Conservation (phyloP, 2,329 filamentous ascomycete genomes). For the Diatrype stigma region DNA sequence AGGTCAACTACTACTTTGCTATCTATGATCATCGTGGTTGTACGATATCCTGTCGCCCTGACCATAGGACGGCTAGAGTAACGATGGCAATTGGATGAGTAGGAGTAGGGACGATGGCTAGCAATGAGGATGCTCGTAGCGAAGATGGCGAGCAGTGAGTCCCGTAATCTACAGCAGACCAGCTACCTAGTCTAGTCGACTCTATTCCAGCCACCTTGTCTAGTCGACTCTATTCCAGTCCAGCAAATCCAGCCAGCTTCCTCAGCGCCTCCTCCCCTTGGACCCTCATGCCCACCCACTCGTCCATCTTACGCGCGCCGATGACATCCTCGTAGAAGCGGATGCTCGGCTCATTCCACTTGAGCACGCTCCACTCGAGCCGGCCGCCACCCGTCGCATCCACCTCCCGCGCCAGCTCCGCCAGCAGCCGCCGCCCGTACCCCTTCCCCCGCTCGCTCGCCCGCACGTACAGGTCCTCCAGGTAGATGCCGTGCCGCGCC, state of each 20-base stretch:
- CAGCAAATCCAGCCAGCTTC: slow-evolving; percentile 51
- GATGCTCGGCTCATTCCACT: slow-evolving; percentile 90
- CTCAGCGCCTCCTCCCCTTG: slow-evolving; percentile 62
- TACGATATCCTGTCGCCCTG: no score
- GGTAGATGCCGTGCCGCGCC: slow-evolving; percentile 79
- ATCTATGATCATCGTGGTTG: no score
- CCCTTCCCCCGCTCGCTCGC: slow-evolving; percentile 67
- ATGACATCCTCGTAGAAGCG: slow-evolving; percentile 76
- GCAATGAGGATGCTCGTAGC: no score
- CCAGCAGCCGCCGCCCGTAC: slow-evolving; percentile 73
- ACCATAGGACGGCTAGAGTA: no score
- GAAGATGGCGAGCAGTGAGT: neutral
- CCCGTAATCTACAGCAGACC: neutral
- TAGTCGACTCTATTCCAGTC: slow-evolving; percentile 21
- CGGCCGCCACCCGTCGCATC: slow-evolving; percentile 66
- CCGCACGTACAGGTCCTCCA: slow-evolving; percentile 88
- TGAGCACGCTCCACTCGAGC: slow-evolving; percentile 86
- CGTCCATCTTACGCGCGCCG: slow-evolving; percentile 62
- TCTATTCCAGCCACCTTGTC: no score
- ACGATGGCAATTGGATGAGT: no score
- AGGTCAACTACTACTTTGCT: no score
- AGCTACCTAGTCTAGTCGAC: neutral
- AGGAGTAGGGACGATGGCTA: no score
- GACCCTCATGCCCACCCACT: slow-evolving; percentile 74
- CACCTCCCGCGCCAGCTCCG: slow-evolving; percentile 75